These are phyloP conservation scores for Polygonum maritimum DNA, from an alignment of 148 eudicot species.

Conservation along the genomic window DNA sequence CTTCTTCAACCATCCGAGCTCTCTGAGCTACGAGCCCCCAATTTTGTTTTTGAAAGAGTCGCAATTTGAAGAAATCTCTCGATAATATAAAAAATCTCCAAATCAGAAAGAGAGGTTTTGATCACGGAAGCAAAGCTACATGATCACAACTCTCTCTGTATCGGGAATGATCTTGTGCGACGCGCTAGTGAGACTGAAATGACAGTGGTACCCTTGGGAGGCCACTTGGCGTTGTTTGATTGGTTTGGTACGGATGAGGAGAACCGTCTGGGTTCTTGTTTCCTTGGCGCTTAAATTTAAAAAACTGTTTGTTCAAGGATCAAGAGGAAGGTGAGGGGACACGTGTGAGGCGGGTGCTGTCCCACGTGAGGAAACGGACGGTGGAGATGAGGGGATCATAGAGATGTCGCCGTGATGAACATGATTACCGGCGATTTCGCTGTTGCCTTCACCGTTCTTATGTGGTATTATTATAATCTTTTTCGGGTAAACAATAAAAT, in stretches of 20 bases:
- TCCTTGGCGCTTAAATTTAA: constrained; percentile 8
- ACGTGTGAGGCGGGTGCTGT: neutral
- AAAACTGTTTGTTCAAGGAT: neutral
- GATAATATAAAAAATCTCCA: neutral
- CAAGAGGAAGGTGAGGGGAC: neutral
- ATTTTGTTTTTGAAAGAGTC: neutral
- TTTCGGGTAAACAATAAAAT: neutral
- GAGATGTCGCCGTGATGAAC: neutral
- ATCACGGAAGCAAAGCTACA: constrained; percentile 1
- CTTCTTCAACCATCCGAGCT: neutral
- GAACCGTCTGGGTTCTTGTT: neutral
- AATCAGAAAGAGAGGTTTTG: neutral
- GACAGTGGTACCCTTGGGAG: neutral
- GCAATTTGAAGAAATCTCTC: neutral
- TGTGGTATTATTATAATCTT: neutral
- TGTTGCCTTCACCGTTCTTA: neutral
- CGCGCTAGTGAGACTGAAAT: neutral
- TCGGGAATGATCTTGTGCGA: neutral
- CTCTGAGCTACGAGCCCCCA: neutral
- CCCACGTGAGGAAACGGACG: neutral
- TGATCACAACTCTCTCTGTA: neutral
- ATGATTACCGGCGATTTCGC: neutral
- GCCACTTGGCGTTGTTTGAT: neutral
- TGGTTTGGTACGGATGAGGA: neutral
- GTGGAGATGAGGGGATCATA: neutral